Evolutionary conservation across 768 basidiomycete genomes (phyloP), one percentile per base, ranked within the genome.

Genomic region (Podaxis rugospora): DNA sequence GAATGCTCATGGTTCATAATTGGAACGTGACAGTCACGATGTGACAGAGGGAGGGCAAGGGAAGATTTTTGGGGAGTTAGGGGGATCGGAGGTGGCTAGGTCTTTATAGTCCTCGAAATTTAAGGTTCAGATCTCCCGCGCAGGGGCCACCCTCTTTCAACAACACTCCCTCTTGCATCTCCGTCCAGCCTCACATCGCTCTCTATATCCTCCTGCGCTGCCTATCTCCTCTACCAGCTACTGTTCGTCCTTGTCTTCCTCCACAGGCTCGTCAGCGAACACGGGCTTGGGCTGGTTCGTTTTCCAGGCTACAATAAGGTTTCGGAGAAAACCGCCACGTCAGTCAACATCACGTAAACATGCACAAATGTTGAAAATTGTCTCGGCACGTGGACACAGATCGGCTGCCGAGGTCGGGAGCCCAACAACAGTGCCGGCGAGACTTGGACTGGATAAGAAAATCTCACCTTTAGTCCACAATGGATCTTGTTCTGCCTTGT

Each of bases 121-220:
- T 89, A 88, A 89, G 86, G 87, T 89, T 89, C 87, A 78, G 85
- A 85, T 86, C 85, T 85, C 84, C 83, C 80, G 83, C 83, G 85
- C 87, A 85, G 81, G 86, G 86, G 80, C 85, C 85, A 85, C 75
- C 70, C 71, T 70, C 69, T 66, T 66, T 69, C 72, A 73, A 72
- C 70, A 71, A 69, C 72, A 75, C 68, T 72, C 66, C 61, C 63
- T 62, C 63, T 61, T 63, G 62, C 64, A 65, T 64, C 67, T 64
- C 66, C 65, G 54, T 62, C 65, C 52, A 61, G 57, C 55, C 44
- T 61, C 52, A 21, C 62, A 66, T 53, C 59, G 37, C 44, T 66
- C 66, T 53, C 66, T 63, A 61, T 65, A 68, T 60, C 59, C 65
- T 57, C 50, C 57, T 57, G 37, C 51, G 44, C 55, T 64, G 55